Evolutionary conservation across 331 rosid species (phyloP), one percentile per base, ranked within the genome.

Genomic region (Spiraea crenata): DNA sequence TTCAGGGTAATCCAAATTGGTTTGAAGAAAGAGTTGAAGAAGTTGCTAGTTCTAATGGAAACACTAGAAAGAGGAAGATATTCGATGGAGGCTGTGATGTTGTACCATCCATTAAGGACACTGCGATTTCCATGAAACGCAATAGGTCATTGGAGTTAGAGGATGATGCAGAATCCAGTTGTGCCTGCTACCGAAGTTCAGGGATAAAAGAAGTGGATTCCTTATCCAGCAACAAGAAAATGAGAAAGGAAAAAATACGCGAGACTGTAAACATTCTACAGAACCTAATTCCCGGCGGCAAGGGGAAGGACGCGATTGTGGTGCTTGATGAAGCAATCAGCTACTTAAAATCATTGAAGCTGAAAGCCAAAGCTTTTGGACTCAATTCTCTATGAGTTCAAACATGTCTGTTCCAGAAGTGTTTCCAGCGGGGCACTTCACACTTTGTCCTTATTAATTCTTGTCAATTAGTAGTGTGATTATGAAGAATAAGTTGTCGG

Each of bases 251-350:
- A 35, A 93, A 81, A 81, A 87, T 95, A 57, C 88, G 84, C 0
- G 86, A 85, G 37, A 89, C 89, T 20, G 84, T 95, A 1, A 80
- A 86, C 74, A 70, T 91, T 75, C 84, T 95, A 65, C 93, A 86
- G 67, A 71, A 85, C 79, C 81, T 95, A 57, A 89, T 95, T 61
- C 99, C 99, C 2, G 91, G 86, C 40, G 91, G 88, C 13, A 78
- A 77, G 63, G 97, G 84, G 65, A 89, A 85, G 85, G 93, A 83
- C 31, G 85, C 96, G 6, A 66, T 89, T 3, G 84, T 74, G 77
- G 95, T 95, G 67, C 85, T 95, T 0, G 99, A 91, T 31, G 92
- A 95, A 76, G 95, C 99, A 16, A 95, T 95, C 51, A 76, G 47
- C 12, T 88, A 89, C 87, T 81, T 95, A 65, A 95, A 85, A 47